Evolutionary conservation across 768 basidiomycete genomes (phyloP).

Genomic region (Hydnum rufescens): DNA sequence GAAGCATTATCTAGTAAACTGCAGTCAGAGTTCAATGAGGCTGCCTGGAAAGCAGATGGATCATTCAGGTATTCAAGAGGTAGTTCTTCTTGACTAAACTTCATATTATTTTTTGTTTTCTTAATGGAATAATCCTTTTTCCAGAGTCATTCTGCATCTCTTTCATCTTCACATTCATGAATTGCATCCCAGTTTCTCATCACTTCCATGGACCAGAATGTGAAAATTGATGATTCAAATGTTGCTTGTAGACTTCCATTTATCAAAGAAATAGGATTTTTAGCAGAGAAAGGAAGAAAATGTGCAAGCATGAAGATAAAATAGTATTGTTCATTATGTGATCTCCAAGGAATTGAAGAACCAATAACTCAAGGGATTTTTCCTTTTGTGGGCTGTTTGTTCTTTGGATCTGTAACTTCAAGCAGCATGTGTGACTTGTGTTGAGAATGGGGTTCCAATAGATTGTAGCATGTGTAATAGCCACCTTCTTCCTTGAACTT

Average conservation of each 20-base stretch:
- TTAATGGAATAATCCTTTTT: constrained; percentile 2
- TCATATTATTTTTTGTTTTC: not conserved
- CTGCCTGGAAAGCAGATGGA: too few relatives aligned
- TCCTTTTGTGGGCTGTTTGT: not conserved
- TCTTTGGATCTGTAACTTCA: constrained; percentile 4
- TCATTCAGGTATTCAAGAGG: not conserved
- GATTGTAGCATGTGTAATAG: not conserved
- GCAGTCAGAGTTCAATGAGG: too few relatives aligned
- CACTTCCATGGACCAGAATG: constrained; percentile 19
- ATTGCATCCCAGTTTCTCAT: constrained; percentile 20
- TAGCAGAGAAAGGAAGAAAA: constrained; percentile 12
- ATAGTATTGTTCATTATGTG: constrained; percentile 2
- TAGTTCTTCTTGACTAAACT: not conserved
- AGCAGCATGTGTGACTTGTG: constrained; percentile 10
- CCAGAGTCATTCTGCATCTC: constrained; percentile 17
- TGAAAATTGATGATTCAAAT: not conserved
- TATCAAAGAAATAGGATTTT: not conserved
- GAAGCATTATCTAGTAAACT: too few relatives aligned
- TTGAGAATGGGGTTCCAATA: constrained; percentile 3
- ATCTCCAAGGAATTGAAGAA: constrained; percentile 7
- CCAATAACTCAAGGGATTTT: constrained; percentile 12
- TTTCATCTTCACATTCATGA: constrained; percentile 18
- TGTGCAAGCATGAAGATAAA: constrained; percentile 12
- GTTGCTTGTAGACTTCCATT: not conserved
- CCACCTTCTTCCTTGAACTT: too few relatives aligned